Percentiles rank a stretch among this genome's conserved stretches.
These are phyloP conservation scores for Trypanosomatidae sp. DNA, from an alignment of 208 protist genomes.

Conservation along the genomic window DNA sequence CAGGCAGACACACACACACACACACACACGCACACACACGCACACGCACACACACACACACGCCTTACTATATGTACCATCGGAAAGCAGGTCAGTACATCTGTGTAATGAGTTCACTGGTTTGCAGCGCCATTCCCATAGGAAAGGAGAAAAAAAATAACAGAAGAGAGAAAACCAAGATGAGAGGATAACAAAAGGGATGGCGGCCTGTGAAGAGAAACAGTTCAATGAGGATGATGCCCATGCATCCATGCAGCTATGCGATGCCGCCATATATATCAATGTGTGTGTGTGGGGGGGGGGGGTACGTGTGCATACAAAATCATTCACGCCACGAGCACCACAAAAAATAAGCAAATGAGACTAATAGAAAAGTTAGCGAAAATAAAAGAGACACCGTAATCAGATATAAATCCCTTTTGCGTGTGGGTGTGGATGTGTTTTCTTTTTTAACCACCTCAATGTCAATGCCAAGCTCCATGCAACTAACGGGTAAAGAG, in stretches of 20 bases:
- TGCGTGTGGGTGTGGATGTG: constrained; percentile 4
- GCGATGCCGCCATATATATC: neutral
- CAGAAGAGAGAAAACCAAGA: neutral
- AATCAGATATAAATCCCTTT: neutral
- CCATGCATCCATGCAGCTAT: neutral
- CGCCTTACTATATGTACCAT: neutral
- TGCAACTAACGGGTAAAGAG: no score
- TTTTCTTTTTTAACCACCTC: neutral
- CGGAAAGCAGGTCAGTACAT: neutral
- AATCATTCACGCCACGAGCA: no score
- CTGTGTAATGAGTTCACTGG: neutral
- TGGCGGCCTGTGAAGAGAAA: neutral
- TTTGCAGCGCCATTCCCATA: neutral
- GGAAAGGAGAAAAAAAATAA: neutral
- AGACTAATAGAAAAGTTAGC: neutral
- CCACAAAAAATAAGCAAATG: neutral
- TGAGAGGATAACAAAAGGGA: neutral
- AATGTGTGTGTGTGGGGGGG: neutral
- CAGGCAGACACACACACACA: no score
- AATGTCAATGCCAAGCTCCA: no score
- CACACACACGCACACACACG: no score
- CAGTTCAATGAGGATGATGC: neutral
- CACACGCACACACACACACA: no score
- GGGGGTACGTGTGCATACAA: no score
- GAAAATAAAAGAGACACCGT: neutral